Percentiles rank a stretch among this genome's conserved stretches.
phyloP scores from a whole-genome alignment of 371 early-diverging fungal genomes.

The Phascolomyces articulosus region DNA sequence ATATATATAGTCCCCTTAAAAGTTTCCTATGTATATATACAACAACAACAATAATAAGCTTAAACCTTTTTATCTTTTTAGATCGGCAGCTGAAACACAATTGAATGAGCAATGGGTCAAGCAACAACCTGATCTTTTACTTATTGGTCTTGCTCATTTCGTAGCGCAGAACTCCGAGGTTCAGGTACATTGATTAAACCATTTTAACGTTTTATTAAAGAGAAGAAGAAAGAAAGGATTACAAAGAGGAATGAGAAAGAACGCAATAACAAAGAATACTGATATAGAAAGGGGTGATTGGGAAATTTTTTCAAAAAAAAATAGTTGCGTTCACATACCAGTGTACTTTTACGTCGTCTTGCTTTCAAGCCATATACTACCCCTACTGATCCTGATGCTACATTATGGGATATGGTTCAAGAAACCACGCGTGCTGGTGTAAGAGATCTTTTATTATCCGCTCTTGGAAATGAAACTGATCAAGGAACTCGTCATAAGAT shows the following conservation, averaged over 20 bases:
- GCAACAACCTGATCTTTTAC: slow-evolving; percentile 67
- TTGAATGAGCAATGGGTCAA: slow-evolving; percentile 76
- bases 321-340: slow-evolving; percentile 86
- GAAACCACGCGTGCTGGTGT: slow-evolving; percentile 65
- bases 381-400: slow-evolving; percentile 49
- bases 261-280: no score
- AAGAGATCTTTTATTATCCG: slow-evolving; percentile 73
- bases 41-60: not conserved
- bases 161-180: slow-evolving; percentile 53
- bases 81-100: slow-evolving; percentile 73
- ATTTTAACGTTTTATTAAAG: not conserved
- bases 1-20: not conserved
- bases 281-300: not conserved
- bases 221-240: not conserved
- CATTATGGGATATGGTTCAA: slow-evolving; percentile 76
- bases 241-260: not conserved
- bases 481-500: slow-evolving; percentile 83
- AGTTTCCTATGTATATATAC: not conserved
- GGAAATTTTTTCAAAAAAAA: no score
- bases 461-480: slow-evolving; percentile 78
- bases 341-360: slow-evolving; percentile 88
- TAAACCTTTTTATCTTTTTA: slow-evolving; percentile 15
- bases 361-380: slow-evolving; percentile 69
- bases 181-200: slow-evolving; percentile 59
- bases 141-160: slow-evolving; percentile 72